These are phyloP conservation scores for Catharanthus roseus DNA, from an alignment of 257 asterid species.

Conservation along the genomic window DNA sequence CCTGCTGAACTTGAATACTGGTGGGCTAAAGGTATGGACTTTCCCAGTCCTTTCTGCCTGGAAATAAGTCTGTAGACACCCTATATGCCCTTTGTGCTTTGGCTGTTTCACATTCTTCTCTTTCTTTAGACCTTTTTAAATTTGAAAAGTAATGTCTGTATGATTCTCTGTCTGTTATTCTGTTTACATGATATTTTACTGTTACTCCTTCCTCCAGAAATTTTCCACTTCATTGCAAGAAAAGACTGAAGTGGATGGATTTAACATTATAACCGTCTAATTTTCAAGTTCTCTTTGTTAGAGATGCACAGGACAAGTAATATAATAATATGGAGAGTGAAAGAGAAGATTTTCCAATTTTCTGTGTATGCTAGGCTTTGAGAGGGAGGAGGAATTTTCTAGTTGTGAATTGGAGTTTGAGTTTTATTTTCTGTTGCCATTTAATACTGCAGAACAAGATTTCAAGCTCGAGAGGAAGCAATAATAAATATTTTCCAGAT, in stretches of 20 bases:
- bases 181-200: background rate
- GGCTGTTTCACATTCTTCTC: background rate
- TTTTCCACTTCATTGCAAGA: background rate
- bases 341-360: background rate
- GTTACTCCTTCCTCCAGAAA: background rate
- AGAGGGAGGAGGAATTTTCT: too few relatives aligned
- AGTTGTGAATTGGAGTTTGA: too few relatives aligned
- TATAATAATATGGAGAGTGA: background rate
- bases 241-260: background rate
- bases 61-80: background rate
- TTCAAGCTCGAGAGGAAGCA: background rate
- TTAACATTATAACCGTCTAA: background rate
- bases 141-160: background rate
- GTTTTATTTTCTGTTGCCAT: background rate
- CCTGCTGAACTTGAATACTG: slow-evolving; percentile 94
- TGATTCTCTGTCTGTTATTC: background rate
- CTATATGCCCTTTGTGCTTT: background rate
- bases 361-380: too few relatives aligned
- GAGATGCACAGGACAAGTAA: background rate
- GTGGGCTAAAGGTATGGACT: slow-evolving; percentile 63
- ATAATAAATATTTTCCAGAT: background rate
- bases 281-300: background rate
- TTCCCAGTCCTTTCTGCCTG: slow-evolving; percentile 3
- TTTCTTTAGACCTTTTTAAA: background rate
- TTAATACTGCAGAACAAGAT: background rate